Conservation (phyloP, 2,329 filamentous ascomycete species). For the Aspergillus aculeatinus region DNA sequence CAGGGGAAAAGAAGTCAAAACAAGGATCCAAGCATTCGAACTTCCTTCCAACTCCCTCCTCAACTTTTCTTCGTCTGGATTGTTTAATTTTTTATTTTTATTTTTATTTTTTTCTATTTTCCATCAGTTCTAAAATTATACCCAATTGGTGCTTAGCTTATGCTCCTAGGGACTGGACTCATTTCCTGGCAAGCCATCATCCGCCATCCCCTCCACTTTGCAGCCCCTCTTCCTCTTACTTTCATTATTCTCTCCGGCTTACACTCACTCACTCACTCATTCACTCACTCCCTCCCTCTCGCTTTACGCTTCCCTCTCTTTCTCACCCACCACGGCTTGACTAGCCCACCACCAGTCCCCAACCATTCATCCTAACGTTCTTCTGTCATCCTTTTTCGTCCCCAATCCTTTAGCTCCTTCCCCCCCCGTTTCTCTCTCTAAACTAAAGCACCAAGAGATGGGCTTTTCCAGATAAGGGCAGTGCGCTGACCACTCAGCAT, state of each 20-base stretch:
- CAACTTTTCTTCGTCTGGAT: not conserved
- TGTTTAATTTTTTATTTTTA: not conserved
- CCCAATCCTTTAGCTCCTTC: conserved; percentile 11
- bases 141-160: not conserved
- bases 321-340: not conserved
- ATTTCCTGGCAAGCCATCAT: not conserved
- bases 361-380: not conserved
- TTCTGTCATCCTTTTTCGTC: conserved; percentile 11
- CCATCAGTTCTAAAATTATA: not conserved
- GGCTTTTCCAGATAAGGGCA: conserved; percentile 28
- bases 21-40: not conserved
- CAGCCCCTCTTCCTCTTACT: conserved; percentile 1
- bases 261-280: not conserved
- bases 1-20: not conserved
- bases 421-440: conserved; percentile 2
- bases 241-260: not conserved
- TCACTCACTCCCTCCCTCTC: not conserved
- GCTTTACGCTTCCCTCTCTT: conserved; percentile 4
- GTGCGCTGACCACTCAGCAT: conserved; percentile 30
- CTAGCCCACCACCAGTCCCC: not conserved
- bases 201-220: conserved; percentile 1
- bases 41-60: not conserved
- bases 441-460: conserved; percentile 14
- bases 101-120: not conserved
- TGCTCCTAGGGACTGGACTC: not conserved